Evolutionary conservation across 306 rosid genomes (phyloP), one percentile per base, ranked within the genome.

Genomic region (Inga laurina): DNA sequence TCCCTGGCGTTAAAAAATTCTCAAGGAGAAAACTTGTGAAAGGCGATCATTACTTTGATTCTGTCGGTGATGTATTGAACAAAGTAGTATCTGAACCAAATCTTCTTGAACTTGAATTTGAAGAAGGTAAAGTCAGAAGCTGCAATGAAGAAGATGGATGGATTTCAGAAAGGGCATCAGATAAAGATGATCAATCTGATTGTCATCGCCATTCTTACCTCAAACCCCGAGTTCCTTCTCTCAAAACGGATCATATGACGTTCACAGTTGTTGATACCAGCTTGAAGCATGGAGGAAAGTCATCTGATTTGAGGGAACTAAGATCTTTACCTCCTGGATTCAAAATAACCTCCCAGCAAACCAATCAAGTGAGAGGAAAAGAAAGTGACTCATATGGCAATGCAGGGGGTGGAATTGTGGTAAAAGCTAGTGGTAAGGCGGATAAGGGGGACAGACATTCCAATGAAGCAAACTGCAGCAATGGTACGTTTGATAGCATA

Each of bases 31-130:
- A 86, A 76, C 89, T 92, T 80, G 90, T 86, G 68, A 94, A 90
- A 86, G 98, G 98, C 72, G 86, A 88, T 12, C 97, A 94, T 79
- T 94, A 88, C 84, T 91, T 89, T 57, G 95, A 91, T 88, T 91
- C 94, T 78, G 90, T 92, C 56, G 82, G 89, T 78, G 98, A 92
- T 84, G 94, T 94, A 77, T 83, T 94, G 89, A 88, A 84, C 85
- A 94, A 91, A 89, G 98, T 94, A 66, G 89, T 89, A 24, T 89
- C 84, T 75, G 97, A 94, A 62, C 97, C 98, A 48, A 85, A 85
- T 72, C 94, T 94, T 86, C 87, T 94, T 54, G 87, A 88, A 79
- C 94, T 94, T 35, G 93, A 91, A 84, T 85, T 75, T 67, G 89
- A 90, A 77, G 91, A 87, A 75, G 82, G 82, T 83, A 81, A 72